Percentiles rank a stretch among this genome's conserved stretches.
phyloP scores from a whole-genome alignment of 2,329 filamentous ascomycete genomes.

The Fusarium protoensiforme region DNA sequence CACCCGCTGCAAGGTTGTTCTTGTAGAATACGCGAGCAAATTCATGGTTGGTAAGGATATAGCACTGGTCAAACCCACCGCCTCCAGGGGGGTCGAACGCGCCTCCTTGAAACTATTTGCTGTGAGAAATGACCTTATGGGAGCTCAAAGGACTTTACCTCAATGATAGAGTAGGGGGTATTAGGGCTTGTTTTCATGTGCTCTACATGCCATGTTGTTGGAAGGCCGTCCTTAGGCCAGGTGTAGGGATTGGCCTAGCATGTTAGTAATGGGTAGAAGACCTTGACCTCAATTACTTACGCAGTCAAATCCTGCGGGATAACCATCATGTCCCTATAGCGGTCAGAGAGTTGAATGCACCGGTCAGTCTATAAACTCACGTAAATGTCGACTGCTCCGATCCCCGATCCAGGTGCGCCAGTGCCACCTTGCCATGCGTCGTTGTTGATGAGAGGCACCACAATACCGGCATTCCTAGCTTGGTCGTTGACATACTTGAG shows the following conservation, averaged over 20 bases:
- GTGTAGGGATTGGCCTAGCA: constrained; percentile 58
- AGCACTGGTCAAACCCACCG: constrained; percentile 74
- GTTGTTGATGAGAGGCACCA: constrained; percentile 81
- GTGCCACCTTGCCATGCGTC: constrained; percentile 71
- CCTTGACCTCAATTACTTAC: constrained; percentile 18
- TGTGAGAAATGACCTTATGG: background rate
- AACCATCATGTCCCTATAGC: constrained; percentile 67
- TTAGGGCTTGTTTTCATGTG: constrained; percentile 72
- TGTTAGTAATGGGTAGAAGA: background rate
- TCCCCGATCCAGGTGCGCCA: constrained; percentile 71
- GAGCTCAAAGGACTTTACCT: background rate
- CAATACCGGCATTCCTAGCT: constrained; percentile 73
- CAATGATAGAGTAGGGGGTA: constrained; percentile 72
- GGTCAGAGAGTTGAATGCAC: accelerated
- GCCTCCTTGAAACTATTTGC: constrained; percentile 72
- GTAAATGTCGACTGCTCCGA: constrained; percentile 69
- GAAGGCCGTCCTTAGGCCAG: constrained; percentile 44
- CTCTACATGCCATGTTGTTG: constrained; percentile 60
- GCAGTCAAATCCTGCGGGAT: constrained; percentile 71
- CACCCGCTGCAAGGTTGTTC: constrained; percentile 74
- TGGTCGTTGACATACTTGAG: constrained; percentile 78
- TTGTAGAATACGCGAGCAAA: constrained; percentile 85
- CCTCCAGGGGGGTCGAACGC: constrained; percentile 82
- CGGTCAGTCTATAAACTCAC: constrained; percentile 13
- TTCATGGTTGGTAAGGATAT: constrained; percentile 74